Base-by-base conservation (phyloP, 495 filamentous ascomycete species). In the Penicillium diatomitis region DNA sequence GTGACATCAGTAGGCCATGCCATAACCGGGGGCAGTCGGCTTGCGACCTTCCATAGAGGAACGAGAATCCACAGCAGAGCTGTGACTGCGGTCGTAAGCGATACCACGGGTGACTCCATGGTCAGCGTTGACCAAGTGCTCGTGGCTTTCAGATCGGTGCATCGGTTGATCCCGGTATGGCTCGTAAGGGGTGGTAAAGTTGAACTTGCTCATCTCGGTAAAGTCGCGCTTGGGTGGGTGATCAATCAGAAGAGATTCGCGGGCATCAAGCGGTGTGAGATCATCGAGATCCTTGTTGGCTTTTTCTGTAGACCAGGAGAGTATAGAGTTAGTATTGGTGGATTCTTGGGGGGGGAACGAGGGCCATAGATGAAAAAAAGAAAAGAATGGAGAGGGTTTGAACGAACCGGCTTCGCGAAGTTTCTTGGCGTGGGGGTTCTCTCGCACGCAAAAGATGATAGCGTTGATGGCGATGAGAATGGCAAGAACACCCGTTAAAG, bases 391-490 rank as follows among this genome's bases (percentile, higher is more conserved):
- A 7, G 10, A n/a, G 6, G 3, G 10, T 50, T 52, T 39, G 33
- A 45, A 79, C 80, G 74, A 80, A 88, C 85, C 84, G 66, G 86
- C 80, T 74, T 90, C 86, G 73, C 91, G 94, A 58, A 88, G 78
- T 47, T 81, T 76, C 76, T 80, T 85, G 42, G 82, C 79, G 67
- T 98, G 90, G 2, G 92, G 91, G 67, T 98, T 97, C 68, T 91
- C 77, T 48, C 84, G 83, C 74, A 80, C 83, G 69, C 82, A 88
- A 32, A 82, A 74, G 53, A 88, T 82, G 50, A 96, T 79, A 29
- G 90, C 86, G 57, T 98, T 97, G 63, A 89, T 83, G 11, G 80
- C 85, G 58, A 98, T 92, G 34, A 97, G 72, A 47, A 98, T 90
- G 31, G 88, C 92, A 41, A 98, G 75, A 32, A 85, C 66, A 48